Evolutionary conservation across 257 asterid genomes (phyloP).

Genomic region (Forsythia viridissima): DNA sequence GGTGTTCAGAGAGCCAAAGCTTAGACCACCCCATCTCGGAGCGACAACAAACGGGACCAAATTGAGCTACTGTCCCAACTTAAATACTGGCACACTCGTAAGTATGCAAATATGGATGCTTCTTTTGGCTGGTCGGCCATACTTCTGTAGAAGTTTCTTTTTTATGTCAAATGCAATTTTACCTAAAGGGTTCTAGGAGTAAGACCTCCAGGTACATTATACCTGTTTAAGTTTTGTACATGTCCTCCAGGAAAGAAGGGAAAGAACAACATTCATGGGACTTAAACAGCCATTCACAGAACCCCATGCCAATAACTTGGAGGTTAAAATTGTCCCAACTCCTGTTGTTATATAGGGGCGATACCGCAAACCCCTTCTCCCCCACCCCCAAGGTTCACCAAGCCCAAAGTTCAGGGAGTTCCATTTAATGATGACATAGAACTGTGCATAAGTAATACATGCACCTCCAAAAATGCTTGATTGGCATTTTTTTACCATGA

Average conservation of each 20-base stretch:
- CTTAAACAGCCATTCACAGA: background rate
- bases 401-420: background rate
- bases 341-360: background rate
- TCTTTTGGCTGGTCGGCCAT: background rate
- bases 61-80: background rate
- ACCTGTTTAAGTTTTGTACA: background rate
- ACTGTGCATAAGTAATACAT: background rate
- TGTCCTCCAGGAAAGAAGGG: background rate
- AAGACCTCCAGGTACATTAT: background rate
- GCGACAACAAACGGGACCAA: background rate
- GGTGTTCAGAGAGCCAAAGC: background rate
- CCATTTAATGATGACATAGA: background rate
- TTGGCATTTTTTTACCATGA: background rate
- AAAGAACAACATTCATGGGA: background rate
- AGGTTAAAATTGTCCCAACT: background rate
- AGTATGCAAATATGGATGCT: background rate
- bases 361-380: background rate
- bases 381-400: background rate
- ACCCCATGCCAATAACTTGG: background rate
- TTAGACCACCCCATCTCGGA: background rate
- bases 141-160: background rate
- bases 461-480: background rate
- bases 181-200: background rate
- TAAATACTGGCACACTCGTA: background rate
- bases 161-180: background rate